A percentile compares a stretch with the other conserved stretches of the same genome.
These are phyloP conservation scores for Podospora sp. DNA, from an alignment of 495 filamentous ascomycete genomes.

Conservation along the genomic window DNA sequence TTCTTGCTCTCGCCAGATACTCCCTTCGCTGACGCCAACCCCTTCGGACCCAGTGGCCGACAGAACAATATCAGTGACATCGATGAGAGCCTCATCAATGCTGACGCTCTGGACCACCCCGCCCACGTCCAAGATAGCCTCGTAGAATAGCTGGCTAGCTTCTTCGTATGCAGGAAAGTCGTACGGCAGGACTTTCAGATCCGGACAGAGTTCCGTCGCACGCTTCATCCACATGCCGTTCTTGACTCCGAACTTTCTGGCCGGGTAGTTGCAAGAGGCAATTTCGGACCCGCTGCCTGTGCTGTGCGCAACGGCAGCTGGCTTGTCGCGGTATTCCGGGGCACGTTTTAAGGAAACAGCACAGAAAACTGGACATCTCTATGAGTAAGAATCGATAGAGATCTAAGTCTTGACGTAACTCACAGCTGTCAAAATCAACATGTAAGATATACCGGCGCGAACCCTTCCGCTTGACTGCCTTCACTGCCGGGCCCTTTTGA, in stretches of 20 bases:
- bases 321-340: slow-evolving; percentile 77
- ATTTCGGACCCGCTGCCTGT: slow-evolving; percentile 87
- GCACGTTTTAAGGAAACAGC: slow-evolving; percentile 80
- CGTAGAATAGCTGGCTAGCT: slow-evolving; percentile 85
- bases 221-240: slow-evolving; percentile 99
- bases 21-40: slow-evolving; percentile 67
- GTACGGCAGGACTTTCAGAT: slow-evolving; percentile 84
- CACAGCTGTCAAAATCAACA: slow-evolving; percentile 90
- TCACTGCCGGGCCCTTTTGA: slow-evolving; percentile 53
- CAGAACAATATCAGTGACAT: slow-evolving; percentile 70
- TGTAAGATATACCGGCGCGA: slow-evolving; percentile 85
- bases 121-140: slow-evolving; percentile 74
- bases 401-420: not conserved
- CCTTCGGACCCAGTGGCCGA: slow-evolving; percentile 69
- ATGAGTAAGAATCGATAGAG: not conserved
- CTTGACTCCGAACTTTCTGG: slow-evolving; percentile 80
- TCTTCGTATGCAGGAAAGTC: slow-evolving; percentile 95
- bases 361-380: slow-evolving; percentile 66
- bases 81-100: slow-evolving; percentile 89
- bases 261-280: slow-evolving; percentile 94
- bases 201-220: slow-evolving; percentile 79
- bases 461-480: slow-evolving; percentile 51
- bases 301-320: slow-evolving; percentile 87
- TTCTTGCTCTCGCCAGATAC: slow-evolving; percentile 77
- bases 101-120: slow-evolving; percentile 93